Percentiles rank a stretch among this genome's conserved stretches.
Evolutionary conservation across 768 basidiomycete species (phyloP).

Genomic region (Tulasnella sp.): DNA sequence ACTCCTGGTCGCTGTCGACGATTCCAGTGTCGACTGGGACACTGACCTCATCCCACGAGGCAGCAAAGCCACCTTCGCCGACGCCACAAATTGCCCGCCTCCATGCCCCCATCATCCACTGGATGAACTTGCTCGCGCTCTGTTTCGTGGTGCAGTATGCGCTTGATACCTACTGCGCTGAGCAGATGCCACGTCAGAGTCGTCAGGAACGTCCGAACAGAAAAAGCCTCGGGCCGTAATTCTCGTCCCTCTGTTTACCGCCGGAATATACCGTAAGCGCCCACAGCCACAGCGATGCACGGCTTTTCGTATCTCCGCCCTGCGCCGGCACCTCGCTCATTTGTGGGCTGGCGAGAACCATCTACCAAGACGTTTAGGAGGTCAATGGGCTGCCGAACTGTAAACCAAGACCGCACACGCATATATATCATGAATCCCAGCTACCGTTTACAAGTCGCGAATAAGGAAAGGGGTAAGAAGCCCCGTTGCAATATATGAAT

Average conservation of each 20-base stretch:
- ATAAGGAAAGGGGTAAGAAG: no score
- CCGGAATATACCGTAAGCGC: background rate
- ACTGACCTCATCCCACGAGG: background rate
- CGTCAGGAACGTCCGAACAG: background rate
- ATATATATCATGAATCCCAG: no score
- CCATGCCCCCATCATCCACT: background rate
- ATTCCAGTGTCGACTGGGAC: slow-evolving; percentile 6
- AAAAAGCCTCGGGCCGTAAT: background rate
- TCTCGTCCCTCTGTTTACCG: background rate
- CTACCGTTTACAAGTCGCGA: no score
- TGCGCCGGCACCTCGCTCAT: background rate
- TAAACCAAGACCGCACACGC: no score
- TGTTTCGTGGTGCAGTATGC: no score
- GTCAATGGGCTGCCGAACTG: no score
- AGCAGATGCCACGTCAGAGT: background rate
- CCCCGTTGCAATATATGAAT: no score
- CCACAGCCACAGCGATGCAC: slow-evolving; percentile 1
- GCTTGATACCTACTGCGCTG: background rate
- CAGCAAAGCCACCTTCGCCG: background rate
- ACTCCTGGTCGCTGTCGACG: background rate
- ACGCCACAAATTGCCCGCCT: background rate
- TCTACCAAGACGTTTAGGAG: no score
- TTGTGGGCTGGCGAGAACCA: background rate
- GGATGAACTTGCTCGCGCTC: background rate
- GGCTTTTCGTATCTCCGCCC: background rate